A percentile compares a stretch with the other conserved stretches of the same genome.
Conservation (phyloP, 768 basidiomycete genomes). For the Leccinellum luteum region DNA sequence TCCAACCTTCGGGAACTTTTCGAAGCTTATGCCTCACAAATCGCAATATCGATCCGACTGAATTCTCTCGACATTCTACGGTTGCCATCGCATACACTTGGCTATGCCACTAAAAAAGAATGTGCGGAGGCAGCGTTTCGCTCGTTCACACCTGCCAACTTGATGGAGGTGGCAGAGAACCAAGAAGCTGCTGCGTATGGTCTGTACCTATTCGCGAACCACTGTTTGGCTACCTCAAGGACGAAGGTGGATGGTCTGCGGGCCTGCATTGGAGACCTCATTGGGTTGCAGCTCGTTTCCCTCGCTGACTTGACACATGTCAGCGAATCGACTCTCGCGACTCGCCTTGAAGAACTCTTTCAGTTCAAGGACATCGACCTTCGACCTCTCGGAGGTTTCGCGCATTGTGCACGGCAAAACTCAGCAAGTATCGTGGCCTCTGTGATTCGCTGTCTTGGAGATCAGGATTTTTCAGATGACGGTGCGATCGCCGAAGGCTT, state of each 20-base stretch:
- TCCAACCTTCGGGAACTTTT: slow-evolving; percentile 61
- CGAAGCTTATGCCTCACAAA: slow-evolving; percentile 71
- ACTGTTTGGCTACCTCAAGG: slow-evolving; percentile 62
- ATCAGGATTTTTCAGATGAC: slow-evolving; percentile 57
- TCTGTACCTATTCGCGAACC: slow-evolving; percentile 48
- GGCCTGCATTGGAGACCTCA: slow-evolving; percentile 66
- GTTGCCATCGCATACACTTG: slow-evolving; percentile 72
- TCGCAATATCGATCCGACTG: slow-evolving; percentile 64
- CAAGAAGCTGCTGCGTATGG: slow-evolving; percentile 35
- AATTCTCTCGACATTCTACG: slow-evolving; percentile 49
- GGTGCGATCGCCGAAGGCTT: slow-evolving; percentile 52
- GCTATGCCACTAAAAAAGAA: slow-evolving; percentile 65
- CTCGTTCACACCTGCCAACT: slow-evolving; percentile 63
- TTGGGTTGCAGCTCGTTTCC: slow-evolving; percentile 58
- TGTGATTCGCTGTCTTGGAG: slow-evolving; percentile 61
- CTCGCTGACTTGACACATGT: slow-evolving; percentile 37
- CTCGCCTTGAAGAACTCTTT: slow-evolving; percentile 37
- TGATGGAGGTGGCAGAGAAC: slow-evolving; percentile 43
- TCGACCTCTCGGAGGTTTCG: slow-evolving; percentile 32
- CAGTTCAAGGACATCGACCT: slow-evolving; percentile 31
- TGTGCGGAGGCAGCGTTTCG: slow-evolving; percentile 67
- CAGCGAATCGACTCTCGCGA: slow-evolving; percentile 17
- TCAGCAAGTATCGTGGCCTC: slow-evolving; percentile 57
- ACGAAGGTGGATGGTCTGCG: slow-evolving; percentile 48
- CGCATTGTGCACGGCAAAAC: slow-evolving; percentile 38